These are phyloP conservation scores for Sarocladiaceae sp. DNA, from an alignment of 2,329 filamentous ascomycete genomes.

Conservation along the genomic window DNA sequence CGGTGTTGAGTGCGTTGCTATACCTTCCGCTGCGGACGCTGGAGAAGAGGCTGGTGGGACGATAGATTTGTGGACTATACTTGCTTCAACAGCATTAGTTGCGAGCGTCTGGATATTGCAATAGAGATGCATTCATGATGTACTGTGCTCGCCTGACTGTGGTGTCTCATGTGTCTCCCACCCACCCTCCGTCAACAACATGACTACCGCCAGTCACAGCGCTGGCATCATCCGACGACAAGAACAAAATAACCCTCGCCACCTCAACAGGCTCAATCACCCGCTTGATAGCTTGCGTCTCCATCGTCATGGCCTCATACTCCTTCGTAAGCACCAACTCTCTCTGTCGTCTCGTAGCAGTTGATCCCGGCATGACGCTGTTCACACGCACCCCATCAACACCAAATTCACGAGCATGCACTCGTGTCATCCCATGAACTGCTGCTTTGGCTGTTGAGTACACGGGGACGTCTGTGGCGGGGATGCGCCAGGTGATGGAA, in stretches of 20 bases:
- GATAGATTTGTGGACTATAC: too few relatives aligned
- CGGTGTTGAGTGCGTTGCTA: constrained; percentile 43
- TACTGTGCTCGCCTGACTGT: too few relatives aligned
- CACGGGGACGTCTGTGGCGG: constrained; percentile 38
- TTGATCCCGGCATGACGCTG: constrained; percentile 44
- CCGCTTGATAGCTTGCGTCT: constrained; percentile 37
- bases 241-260: constrained; percentile 39
- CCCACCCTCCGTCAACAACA: constrained; percentile 29
- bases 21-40: constrained; percentile 44
- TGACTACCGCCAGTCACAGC: constrained; percentile 39
- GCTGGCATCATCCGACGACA: constrained; percentile 42
- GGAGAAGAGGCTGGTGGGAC: constrained; percentile 32
- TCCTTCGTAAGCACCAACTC: constrained; percentile 38
- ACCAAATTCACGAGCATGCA: constrained; percentile 49
- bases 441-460: constrained; percentile 52
- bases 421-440: constrained; percentile 50
- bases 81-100: too few relatives aligned
- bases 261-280: constrained; percentile 38
- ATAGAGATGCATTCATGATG: too few relatives aligned
- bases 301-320: constrained; percentile 32
- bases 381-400: constrained; percentile 43
- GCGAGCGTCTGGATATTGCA: neutral
- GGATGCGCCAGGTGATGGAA: constrained; percentile 42
- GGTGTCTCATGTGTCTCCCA: neutral
- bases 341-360: constrained; percentile 41